Conservation (phyloP, 202 grass and related monocot species). For the Hordeum pubiflorum region DNA sequence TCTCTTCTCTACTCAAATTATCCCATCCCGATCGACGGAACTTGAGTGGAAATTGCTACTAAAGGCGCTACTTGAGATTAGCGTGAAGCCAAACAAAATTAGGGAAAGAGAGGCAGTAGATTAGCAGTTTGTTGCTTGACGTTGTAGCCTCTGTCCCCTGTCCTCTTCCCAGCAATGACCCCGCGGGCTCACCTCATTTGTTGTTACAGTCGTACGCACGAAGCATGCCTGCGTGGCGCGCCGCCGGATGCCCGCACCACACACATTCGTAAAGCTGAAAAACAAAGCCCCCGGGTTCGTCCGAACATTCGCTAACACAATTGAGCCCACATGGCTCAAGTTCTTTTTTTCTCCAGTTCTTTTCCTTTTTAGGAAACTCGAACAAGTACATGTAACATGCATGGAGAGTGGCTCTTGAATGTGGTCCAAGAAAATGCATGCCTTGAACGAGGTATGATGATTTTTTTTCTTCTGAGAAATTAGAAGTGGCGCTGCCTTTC, state of each 20-base stretch:
- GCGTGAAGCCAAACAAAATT: not conserved
- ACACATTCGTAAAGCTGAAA: not conserved
- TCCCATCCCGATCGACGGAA: not conserved
- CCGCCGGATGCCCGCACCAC: not conserved
- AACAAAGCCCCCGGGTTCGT: not conserved
- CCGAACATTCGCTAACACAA: not conserved
- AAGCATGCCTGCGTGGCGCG: conserved; percentile 14
- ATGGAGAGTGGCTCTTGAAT: too few species aligned
- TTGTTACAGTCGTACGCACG: not conserved
- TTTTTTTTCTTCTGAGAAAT: too few species aligned
- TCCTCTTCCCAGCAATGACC: not conserved
- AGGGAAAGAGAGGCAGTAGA: not conserved
- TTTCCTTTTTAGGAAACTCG: not conserved
- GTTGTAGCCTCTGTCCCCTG: conserved; percentile 26
- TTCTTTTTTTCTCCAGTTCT: too few species aligned
- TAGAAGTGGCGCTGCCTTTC: too few species aligned
- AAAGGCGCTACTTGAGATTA: conserved; percentile 6
- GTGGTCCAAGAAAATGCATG: too few species aligned
- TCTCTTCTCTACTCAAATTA: conserved; percentile 28
- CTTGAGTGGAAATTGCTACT: not conserved
- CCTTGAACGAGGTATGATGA: too few species aligned
- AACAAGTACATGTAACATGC: not conserved
- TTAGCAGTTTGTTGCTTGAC: conserved; percentile 40
- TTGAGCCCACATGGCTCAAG: not conserved
- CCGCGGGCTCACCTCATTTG: not conserved